These are phyloP conservation scores for Aureobasidium sp. DNA, from an alignment of 2,329 filamentous ascomycete species.

Conservation along the genomic window DNA sequence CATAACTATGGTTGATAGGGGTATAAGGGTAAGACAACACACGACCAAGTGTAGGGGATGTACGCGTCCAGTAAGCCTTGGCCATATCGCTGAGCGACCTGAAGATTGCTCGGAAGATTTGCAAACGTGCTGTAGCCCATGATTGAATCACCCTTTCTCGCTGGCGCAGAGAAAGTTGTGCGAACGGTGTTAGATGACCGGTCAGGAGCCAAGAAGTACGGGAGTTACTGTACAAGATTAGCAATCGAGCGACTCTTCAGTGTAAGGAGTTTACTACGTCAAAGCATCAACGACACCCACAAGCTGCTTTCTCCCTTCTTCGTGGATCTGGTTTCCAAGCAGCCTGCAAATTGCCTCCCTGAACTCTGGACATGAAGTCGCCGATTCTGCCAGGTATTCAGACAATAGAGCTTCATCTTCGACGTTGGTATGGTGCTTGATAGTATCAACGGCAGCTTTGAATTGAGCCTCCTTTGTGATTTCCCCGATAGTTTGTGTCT, in stretches of 20 bases:
- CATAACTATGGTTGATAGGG: slow-evolving; percentile 38
- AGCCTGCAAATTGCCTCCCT: slow-evolving; percentile 41
- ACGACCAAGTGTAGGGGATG: slow-evolving; percentile 45
- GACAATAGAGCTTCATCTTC: slow-evolving; percentile 29
- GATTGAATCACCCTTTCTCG: slow-evolving; percentile 54
- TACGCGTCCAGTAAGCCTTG: slow-evolving; percentile 48
- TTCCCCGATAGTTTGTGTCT: background rate
- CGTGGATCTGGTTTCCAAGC: slow-evolving; percentile 40
- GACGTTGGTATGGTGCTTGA: slow-evolving; percentile 29
- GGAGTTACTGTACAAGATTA: slow-evolving; percentile 37
- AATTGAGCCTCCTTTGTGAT: background rate
- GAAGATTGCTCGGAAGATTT: slow-evolving; percentile 46
- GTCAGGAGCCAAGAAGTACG: slow-evolving; percentile 59
- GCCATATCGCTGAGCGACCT: slow-evolving; percentile 48
- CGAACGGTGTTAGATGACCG: slow-evolving; percentile 55
- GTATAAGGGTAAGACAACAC: slow-evolving; percentile 51
- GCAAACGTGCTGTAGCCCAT: slow-evolving; percentile 54
- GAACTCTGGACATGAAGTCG: slow-evolving; percentile 44
- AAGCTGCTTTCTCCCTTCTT: slow-evolving; percentile 41
- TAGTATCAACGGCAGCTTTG: slow-evolving; percentile 34
- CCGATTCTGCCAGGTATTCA: slow-evolving; percentile 23
- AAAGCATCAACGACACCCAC: slow-evolving; percentile 14
- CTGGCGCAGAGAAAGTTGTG: slow-evolving; percentile 50
- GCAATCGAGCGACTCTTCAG: background rate
- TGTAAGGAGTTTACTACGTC: background rate